Percentiles rank a stretch among this genome's conserved stretches.
Conservation (phyloP, 2,329 filamentous ascomycete species). For the Ceratocystis destructans region DNA sequence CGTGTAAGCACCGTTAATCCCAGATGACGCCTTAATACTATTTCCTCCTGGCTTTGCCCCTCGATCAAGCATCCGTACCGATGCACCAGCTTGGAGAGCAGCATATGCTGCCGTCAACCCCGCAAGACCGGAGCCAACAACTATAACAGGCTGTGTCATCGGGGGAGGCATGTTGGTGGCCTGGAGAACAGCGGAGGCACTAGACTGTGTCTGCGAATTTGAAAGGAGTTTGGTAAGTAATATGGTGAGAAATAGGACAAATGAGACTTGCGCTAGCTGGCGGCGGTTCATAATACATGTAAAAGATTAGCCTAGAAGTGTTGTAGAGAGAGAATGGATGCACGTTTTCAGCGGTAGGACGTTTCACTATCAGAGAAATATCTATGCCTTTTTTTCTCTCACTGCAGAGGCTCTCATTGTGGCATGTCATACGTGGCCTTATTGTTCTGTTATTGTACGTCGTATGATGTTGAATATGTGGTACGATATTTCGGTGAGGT, state of each 20-base stretch:
- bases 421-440: neutral
- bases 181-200: neutral
- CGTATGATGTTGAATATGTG: neutral
- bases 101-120: constrained; percentile 46
- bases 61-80: constrained; percentile 46
- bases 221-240: neutral
- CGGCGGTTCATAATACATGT: neutral
- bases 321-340: neutral
- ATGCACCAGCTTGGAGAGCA: constrained; percentile 37
- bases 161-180: neutral
- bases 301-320: neutral
- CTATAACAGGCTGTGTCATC: constrained; percentile 32
- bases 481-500: neutral
- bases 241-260: neutral
- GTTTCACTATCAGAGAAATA: neutral
- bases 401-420: neutral
- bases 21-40: constrained; percentile 52
- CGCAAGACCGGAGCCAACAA: constrained; percentile 52
- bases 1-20: constrained; percentile 50
- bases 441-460: neutral
- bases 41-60: constrained; percentile 48
- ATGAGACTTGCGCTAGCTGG: constrained; percentile 3
- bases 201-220: neutral
- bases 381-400: too few relatives aligned
- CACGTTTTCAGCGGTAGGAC: neutral